Percentiles rank a stretch among this genome's conserved stretches.
Conservation (phyloP, 2,329 filamentous ascomycete species). For the Fusarium musae region DNA sequence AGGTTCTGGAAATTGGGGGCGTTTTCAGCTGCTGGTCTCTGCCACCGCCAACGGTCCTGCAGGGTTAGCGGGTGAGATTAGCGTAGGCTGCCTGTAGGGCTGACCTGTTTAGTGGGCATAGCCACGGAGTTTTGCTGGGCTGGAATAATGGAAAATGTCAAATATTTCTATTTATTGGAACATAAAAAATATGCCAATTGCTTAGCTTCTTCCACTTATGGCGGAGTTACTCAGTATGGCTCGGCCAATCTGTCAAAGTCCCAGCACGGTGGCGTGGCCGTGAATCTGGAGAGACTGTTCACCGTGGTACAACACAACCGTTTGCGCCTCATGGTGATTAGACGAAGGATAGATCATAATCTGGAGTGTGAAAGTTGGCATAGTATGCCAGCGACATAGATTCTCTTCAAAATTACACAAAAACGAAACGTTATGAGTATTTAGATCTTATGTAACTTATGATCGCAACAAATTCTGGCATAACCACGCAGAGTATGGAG, state of each 20-base stretch:
- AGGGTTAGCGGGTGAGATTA: not conserved
- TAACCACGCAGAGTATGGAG: not conserved
- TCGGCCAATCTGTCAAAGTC: not conserved
- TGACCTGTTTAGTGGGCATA: not conserved
- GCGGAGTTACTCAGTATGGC: no score
- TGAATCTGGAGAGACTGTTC: not conserved
- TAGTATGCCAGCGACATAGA: no score
- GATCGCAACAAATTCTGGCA: not conserved
- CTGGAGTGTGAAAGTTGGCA: no score
- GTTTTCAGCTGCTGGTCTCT: slow-evolving; percentile 12
- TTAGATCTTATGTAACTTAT: not conserved
- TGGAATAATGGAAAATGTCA: not conserved
- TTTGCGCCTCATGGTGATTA: accelerated
- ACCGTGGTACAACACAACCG: accelerated
- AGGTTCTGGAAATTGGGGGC: not conserved
- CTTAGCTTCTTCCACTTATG: not conserved
- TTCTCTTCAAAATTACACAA: no score
- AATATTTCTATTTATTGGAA: not conserved
- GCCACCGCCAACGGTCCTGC: slow-evolving; percentile 13
- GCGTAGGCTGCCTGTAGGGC: slow-evolving; percentile 17
- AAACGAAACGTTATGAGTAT: not conserved
- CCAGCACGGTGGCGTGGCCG: not conserved
- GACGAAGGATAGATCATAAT: accelerated
- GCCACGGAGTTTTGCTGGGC: not conserved
- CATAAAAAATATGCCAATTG: not conserved